Conservation (phyloP, 2,329 filamentous ascomycete species). For the Dactylellina haptotyla region DNA sequence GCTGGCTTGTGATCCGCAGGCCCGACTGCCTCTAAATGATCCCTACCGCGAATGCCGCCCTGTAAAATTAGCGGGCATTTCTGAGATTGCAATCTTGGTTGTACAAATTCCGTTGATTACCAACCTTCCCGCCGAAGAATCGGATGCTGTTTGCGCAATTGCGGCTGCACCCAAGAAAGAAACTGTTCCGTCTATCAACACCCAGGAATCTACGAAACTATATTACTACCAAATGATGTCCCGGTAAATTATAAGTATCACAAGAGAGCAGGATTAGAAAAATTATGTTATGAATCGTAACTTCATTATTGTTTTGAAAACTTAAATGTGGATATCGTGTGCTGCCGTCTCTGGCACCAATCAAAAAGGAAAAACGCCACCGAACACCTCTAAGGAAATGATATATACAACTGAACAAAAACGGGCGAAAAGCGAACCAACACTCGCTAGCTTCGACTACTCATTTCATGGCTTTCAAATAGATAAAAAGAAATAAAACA, state of each 20-base stretch:
- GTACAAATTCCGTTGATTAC: background rate
- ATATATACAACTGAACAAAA: slow-evolving; percentile 32
- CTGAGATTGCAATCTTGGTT: background rate
- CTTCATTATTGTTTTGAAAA: slow-evolving; percentile 13
- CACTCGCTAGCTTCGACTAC: slow-evolving; percentile 2
- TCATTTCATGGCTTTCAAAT: background rate
- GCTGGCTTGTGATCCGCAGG: slow-evolving; percentile 5
- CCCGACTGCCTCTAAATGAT: background rate
- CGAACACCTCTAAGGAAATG: slow-evolving; percentile 17
- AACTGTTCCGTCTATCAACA: too few species aligned
- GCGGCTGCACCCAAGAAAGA: background rate
- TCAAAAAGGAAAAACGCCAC: slow-evolving; percentile 14
- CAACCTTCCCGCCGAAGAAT: background rate
- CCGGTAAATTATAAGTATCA: too few species aligned
- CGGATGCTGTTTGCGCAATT: background rate
- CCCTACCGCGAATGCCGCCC: background rate
- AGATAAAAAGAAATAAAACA: background rate
- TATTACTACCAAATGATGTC: too few species aligned
- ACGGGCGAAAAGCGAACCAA: slow-evolving; percentile 3
- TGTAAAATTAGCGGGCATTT: background rate
- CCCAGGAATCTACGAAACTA: too few species aligned
- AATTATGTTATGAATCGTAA: background rate
- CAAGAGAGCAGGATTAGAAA: background rate
- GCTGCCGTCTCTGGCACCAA: too few species aligned
- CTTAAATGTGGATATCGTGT: slow-evolving; percentile 11